Evolutionary conservation across 345 rosid species (phyloP).

Genomic region (Gossypium stocksii): DNA sequence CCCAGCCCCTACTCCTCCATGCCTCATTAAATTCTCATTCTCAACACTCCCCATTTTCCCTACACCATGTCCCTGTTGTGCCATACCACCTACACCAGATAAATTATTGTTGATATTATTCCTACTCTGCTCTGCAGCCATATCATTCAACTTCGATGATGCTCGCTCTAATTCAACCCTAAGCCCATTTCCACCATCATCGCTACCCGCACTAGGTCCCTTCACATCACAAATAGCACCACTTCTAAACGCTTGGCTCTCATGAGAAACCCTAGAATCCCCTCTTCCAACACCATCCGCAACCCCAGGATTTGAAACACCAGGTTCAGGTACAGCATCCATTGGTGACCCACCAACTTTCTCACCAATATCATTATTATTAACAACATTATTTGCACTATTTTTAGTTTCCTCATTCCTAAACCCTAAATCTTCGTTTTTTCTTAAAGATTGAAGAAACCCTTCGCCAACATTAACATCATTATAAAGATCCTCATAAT

Average conservation of each 20-base stretch:
- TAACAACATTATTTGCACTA: neutral
- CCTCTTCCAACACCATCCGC: neutral
- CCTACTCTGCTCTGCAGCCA: slow-evolving; percentile 1
- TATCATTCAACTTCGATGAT: neutral
- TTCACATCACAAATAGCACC: neutral
- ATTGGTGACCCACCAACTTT: neutral
- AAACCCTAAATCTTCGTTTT: slow-evolving; percentile 5
- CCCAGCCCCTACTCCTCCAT: neutral
- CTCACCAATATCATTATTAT: neutral
- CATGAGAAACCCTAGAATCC: slow-evolving; percentile 2
- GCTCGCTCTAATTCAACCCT: slow-evolving; percentile 1
- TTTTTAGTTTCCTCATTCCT: neutral
- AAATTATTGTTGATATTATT: neutral
- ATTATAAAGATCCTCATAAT: slow-evolving; percentile 12
- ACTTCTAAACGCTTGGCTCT: slow-evolving; percentile 4
- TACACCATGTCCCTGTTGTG: neutral
- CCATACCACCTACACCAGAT: slow-evolving; percentile 6
- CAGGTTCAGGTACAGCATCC: neutral
- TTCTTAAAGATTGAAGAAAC: slow-evolving; percentile 9
- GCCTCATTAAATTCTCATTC: slow-evolving; percentile 3
- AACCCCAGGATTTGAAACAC: slow-evolving; percentile 4
- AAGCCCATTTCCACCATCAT: slow-evolving; percentile 2
- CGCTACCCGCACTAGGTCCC: neutral
- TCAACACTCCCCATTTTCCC: neutral
- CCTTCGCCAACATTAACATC: slow-evolving; percentile 13